Percentiles rank a stretch among this genome's conserved stretches.
Evolutionary conservation across 2,329 filamentous ascomycete species (phyloP).

Genomic region (Elsinoe ampelina): DNA sequence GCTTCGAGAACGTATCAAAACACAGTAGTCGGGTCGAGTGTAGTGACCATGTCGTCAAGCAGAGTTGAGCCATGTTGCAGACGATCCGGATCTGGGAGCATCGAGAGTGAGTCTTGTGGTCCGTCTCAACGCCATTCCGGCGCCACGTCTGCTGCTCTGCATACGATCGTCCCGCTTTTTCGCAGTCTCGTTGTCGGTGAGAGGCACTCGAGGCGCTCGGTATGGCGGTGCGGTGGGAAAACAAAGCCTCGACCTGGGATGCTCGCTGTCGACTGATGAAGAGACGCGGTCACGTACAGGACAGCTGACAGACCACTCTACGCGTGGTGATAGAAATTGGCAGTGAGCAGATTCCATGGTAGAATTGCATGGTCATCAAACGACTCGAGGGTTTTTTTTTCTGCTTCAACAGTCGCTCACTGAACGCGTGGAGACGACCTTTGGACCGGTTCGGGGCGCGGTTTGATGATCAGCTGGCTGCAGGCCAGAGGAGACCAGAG

Average conservation of each 20-base stretch:
- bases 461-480: slow-evolving; percentile 2
- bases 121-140: slow-evolving; percentile 9
- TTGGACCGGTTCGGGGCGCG: background rate
- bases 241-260: background rate
- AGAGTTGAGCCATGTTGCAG: slow-evolving; percentile 2
- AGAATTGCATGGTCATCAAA: slow-evolving; percentile 4
- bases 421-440: slow-evolving; percentile 11
- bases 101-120: background rate
- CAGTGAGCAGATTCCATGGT: background rate
- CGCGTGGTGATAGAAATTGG: background rate
- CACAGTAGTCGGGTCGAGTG: background rate
- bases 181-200: background rate
- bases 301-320: slow-evolving; percentile 1
- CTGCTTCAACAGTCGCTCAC: background rate
- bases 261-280: background rate
- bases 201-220: background rate
- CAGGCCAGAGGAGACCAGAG: background rate
- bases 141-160: background rate
- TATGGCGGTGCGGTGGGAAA: slow-evolving; percentile 1
- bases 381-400: slow-evolving; percentile 4
- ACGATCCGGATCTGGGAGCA: background rate
- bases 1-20: slow-evolving; percentile 12
- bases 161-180: background rate
- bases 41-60: no score
- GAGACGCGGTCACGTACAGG: background rate